Base-by-base conservation (phyloP, 257 asterid species). In the Solanum pinnatisectum region DNA sequence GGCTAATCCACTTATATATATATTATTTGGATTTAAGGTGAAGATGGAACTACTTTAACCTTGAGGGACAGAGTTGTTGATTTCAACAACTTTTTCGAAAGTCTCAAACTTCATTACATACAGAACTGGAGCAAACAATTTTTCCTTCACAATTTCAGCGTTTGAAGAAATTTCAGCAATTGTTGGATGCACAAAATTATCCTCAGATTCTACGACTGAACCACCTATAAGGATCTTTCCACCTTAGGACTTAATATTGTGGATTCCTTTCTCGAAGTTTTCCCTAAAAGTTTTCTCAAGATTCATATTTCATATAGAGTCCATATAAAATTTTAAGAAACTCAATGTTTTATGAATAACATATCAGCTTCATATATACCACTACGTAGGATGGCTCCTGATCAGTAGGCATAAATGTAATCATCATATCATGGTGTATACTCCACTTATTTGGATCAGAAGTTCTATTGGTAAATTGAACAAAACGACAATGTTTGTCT, bases 41-140 rank as follows among this genome's bases (percentile, higher is more conserved):
- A 96, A 95, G 95, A 97, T 97, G 90, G 99, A 96, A 90, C 99
- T 97, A 85, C 99, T 97, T 15, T 96, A 94, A 86, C 99, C 98
- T 92, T 96, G 99, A 89, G 99, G 99, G 37, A 97, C 99, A 10
- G 99, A 96, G 90, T 96, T 97, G 94, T 94, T 44, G 11, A 96
- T 95, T 86, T 93, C 94, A 88, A 97, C 93, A 25, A 98, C 99
- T 87, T 97, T 99, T 89, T 95, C 91, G 74, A 94, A 89, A 35
- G 94, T 97, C 99, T 95, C 93, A 92, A 97, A 97, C 82, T 96
- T 97, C 96, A 97, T 94, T 20, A 94, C 98, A 88, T 96, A 95
- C 27, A 97, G 98, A 91, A 97, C 98, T 23, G 99, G 99, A 85
- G 92, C 99, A 91, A 97, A 97, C 90, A 95, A 88, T 90, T 96